These are phyloP conservation scores for Beauveria bassiana DNA, from an alignment of 2,329 filamentous ascomycete genomes.

Conservation along the genomic window DNA sequence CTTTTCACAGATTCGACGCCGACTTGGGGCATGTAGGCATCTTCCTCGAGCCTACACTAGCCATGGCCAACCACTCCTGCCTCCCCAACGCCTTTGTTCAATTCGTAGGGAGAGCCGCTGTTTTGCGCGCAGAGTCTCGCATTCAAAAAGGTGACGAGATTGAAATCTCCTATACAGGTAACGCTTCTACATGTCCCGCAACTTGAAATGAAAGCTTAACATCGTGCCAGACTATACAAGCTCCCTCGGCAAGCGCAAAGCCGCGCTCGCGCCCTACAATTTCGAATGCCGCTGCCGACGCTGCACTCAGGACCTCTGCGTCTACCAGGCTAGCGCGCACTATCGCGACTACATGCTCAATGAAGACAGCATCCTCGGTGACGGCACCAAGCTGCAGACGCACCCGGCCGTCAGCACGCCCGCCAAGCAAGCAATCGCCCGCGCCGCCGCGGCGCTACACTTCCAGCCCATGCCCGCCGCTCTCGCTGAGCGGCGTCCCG, in stretches of 20 bases:
- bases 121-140: slow-evolving; percentile 40
- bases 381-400: slow-evolving; percentile 23
- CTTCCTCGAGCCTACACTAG: slow-evolving; percentile 47
- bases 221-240: slow-evolving; percentile 36
- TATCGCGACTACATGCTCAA: slow-evolving; percentile 37
- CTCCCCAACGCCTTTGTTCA: slow-evolving; percentile 51
- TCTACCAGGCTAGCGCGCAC: slow-evolving; percentile 42
- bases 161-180: slow-evolving; percentile 55
- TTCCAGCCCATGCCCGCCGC: slow-evolving; percentile 18
- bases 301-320: slow-evolving; percentile 42
- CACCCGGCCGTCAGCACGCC: slow-evolving; percentile 21
- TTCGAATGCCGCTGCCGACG: slow-evolving; percentile 45
- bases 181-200: slow-evolving; percentile 16
- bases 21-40: slow-evolving; percentile 46
- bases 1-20: slow-evolving; percentile 48
- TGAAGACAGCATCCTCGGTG: slow-evolving; percentile 27
- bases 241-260: slow-evolving; percentile 33
- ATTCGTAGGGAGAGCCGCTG: slow-evolving; percentile 43
- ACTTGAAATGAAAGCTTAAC: too few relatives aligned
- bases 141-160: slow-evolving; percentile 49
- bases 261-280: slow-evolving; percentile 40
- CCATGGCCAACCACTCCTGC: slow-evolving; percentile 58
- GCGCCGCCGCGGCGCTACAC: slow-evolving; percentile 22
- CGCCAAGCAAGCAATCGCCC: slow-evolving; percentile 16
- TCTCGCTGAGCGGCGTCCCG: slow-evolving; percentile 20